These are phyloP conservation scores for Talinum fruticosum DNA, from an alignment of 148 eudicot genomes.

Conservation along the genomic window DNA sequence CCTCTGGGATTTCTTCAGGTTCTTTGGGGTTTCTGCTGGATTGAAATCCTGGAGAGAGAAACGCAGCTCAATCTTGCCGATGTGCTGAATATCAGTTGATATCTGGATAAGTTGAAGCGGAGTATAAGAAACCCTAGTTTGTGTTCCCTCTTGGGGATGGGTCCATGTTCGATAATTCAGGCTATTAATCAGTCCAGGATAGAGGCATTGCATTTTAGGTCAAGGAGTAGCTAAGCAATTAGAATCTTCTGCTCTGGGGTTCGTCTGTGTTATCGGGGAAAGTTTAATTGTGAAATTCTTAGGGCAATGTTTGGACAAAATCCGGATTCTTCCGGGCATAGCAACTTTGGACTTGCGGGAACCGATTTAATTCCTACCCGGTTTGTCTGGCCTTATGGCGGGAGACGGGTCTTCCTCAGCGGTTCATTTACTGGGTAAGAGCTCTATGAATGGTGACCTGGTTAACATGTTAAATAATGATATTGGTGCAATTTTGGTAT, in stretches of 20 bases:
- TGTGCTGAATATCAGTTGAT: background rate
- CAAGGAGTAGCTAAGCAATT: constrained; percentile 7
- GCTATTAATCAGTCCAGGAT: constrained; percentile 19
- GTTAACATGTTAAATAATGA: background rate
- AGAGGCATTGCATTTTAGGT: constrained; percentile 23
- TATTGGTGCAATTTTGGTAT: background rate
- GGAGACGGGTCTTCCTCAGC: constrained; percentile 41
- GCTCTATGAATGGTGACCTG: background rate
- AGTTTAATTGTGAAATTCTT: background rate
- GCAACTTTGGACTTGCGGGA: constrained; percentile 24
- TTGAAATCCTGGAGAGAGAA: constrained; percentile 7
- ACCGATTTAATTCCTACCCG: constrained; percentile 27
- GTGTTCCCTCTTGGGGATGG: constrained; percentile 8
- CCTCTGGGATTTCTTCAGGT: constrained; percentile 2
- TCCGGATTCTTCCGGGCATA: constrained; percentile 31
- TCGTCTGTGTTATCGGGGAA: background rate
- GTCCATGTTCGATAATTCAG: constrained; percentile 21
- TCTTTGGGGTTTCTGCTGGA: too few relatives aligned
- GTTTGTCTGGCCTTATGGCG: constrained; percentile 42
- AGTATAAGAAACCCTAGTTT: background rate
- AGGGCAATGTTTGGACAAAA: constrained; percentile 40
- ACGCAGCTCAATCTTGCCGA: background rate
- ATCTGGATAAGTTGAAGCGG: background rate
- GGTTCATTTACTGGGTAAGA: constrained; percentile 49
- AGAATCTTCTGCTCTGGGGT: background rate